Evolutionary conservation across 1,284 basidiomycete species (phyloP).

Genomic region (Gomphus bonarii): DNA sequence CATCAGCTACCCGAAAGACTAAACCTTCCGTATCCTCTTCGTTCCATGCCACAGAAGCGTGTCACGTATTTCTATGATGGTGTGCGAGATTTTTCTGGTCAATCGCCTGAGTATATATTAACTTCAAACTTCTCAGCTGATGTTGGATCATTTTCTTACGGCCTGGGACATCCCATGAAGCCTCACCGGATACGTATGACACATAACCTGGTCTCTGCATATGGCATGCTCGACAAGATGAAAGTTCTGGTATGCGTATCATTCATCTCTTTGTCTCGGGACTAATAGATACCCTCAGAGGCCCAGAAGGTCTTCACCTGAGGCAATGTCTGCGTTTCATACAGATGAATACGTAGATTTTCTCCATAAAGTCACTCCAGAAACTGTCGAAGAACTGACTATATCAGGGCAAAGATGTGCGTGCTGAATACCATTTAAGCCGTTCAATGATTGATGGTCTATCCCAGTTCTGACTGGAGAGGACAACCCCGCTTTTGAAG

Average conservation of each 20-base stretch:
- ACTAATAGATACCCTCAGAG: slow-evolving; percentile 32
- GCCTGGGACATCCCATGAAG: slow-evolving; percentile 88
- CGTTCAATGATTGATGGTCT: not conserved
- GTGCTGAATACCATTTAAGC: not conserved
- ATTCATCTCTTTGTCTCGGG: not conserved
- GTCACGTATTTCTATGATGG: slow-evolving; percentile 14
- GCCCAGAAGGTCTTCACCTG: slow-evolving; percentile 73
- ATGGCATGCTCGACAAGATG: slow-evolving; percentile 87
- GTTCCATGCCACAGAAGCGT: slow-evolving; percentile 10
- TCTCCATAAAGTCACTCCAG: slow-evolving; percentile 78
- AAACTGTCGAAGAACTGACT: slow-evolving; percentile 77
- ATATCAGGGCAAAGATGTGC: slow-evolving; percentile 76
- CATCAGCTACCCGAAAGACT: too few relatives aligned
- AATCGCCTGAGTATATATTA: not conserved
- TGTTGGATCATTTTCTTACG: slow-evolving; percentile 79
- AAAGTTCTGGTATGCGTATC: slow-evolving; percentile 63
- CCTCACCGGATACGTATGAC: slow-evolving; percentile 90
- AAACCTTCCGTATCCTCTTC: too few relatives aligned
- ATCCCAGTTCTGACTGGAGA: slow-evolving; percentile 75
- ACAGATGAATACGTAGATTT: slow-evolving; percentile 98
- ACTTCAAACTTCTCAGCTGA: slow-evolving; percentile 40
- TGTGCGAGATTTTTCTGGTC: not conserved
- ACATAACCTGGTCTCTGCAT: slow-evolving; percentile 85
- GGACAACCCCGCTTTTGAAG: slow-evolving; percentile 95
- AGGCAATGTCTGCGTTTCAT: slow-evolving; percentile 88